These are phyloP conservation scores for Phytophthora podocarpi DNA, from an alignment of 352 stramenopile species.

Conservation along the genomic window DNA sequence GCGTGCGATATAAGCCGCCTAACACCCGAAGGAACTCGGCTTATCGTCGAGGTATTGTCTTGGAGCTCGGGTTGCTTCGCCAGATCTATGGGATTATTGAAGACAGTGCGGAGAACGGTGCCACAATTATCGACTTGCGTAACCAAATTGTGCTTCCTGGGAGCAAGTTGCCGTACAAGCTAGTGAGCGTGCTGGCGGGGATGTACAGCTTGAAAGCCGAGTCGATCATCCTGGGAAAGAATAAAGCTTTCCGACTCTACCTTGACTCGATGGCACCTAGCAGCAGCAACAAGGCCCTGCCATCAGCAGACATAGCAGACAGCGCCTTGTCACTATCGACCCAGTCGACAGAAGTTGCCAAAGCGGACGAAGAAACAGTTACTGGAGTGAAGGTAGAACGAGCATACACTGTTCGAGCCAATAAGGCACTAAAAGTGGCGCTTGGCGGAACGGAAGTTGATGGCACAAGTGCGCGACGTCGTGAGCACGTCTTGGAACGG, in stretches of 20 bases:
- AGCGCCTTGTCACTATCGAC: neutral
- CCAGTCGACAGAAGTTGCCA: conserved; percentile 12
- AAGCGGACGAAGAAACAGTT: neutral
- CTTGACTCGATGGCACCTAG: conserved; percentile 36
- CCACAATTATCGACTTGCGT: conserved; percentile 78
- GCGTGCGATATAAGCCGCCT: conserved; percentile 65
- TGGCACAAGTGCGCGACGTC: conserved; percentile 59
- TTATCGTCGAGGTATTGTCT: conserved; percentile 45
- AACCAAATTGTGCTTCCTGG: conserved; percentile 74
- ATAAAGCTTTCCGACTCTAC: conserved; percentile 81
- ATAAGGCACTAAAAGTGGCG: conserved; percentile 62
- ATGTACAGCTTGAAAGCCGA: conserved; percentile 79
- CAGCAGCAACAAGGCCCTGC: conserved; percentile 7
- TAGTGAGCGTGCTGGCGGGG: conserved; percentile 66
- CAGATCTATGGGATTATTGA: conserved; percentile 82
- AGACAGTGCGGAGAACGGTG: conserved; percentile 59
- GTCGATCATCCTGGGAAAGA: conserved; percentile 81
- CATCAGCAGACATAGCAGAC: conserved; percentile 1
- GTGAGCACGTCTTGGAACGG: conserved; percentile 65
- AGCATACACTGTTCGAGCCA: conserved; percentile 49
- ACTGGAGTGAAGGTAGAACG: conserved; percentile 21
- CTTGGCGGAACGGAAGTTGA: conserved; percentile 63
- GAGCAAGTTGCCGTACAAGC: conserved; percentile 80
- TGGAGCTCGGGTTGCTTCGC: conserved; percentile 68
- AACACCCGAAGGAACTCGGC: conserved; percentile 6